A percentile compares a stretch with the other conserved stretches of the same genome.
These are phyloP conservation scores for Carex arenaria DNA, from an alignment of 202 grass and related monocot species.

Conservation along the genomic window DNA sequence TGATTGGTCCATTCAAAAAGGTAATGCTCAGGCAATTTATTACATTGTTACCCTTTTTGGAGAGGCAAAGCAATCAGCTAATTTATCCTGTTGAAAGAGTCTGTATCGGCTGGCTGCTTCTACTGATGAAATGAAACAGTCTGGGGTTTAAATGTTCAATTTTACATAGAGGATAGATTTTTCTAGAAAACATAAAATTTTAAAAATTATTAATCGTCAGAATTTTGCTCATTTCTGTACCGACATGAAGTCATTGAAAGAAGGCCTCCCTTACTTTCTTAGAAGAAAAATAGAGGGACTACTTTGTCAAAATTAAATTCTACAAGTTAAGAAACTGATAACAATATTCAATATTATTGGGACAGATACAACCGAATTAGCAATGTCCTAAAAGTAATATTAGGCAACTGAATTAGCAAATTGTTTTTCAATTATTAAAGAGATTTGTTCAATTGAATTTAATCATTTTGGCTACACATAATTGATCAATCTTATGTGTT, in stretches of 20 bases:
- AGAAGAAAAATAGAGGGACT: not conserved
- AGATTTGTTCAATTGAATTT: not conserved
- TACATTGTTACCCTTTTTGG: not conserved
- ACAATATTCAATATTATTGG: not conserved
- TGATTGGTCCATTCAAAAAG: not conserved
- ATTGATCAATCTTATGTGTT: not conserved
- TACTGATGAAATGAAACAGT: not conserved
- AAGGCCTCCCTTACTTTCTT: not conserved
- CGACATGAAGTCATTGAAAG: not conserved
- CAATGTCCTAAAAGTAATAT: not conserved
- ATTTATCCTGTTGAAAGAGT: not conserved
- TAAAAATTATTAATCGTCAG: not conserved
- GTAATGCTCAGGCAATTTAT: not conserved
- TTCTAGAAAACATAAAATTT: not conserved
- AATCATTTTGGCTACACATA: not conserved
- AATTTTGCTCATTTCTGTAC: not conserved
- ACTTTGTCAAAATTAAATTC: not conserved
- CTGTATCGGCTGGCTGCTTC: not conserved
- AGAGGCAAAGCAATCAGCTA: not conserved
- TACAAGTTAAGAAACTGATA: too few relatives aligned
- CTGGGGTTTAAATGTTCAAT: not conserved
- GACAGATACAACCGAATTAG: not conserved
- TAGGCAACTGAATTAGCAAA: not conserved
- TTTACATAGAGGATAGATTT: not conserved
- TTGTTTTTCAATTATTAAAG: not conserved